A percentile compares a stretch with the other conserved stretches of the same genome.
Conservation (phyloP, 768 basidiomycete genomes). For the Coprinopsis marcescibilis region DNA sequence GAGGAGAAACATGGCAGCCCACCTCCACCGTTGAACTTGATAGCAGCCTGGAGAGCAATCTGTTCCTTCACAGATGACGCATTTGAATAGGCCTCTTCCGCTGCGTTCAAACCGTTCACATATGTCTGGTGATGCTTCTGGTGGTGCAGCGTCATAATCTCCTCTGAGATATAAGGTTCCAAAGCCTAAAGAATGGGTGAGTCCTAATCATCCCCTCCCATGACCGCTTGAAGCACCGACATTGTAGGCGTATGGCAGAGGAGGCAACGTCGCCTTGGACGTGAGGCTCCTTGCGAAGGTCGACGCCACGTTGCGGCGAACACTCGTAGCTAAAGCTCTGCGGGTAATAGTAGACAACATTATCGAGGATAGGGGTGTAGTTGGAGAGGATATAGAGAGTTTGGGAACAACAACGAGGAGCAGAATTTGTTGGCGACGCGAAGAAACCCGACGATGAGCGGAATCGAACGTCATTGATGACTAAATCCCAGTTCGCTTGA, state of each 20-base stretch:
- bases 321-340: not conserved
- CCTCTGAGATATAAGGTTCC: slow-evolving; percentile 84
- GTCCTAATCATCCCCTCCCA: not conserved
- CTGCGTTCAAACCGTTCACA: slow-evolving; percentile 90
- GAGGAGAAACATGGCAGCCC: slow-evolving; percentile 13
- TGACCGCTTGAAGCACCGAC: slow-evolving; percentile 14
- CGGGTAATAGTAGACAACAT: slow-evolving; percentile 4
- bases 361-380: not conserved
- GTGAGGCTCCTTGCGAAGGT: slow-evolving; percentile 10
- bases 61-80: slow-evolving; percentile 60
- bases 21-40: slow-evolving; percentile 99
- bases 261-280: slow-evolving; percentile 21
- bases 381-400: not conserved
- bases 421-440: not conserved
- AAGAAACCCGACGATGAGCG: not conserved
- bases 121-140: slow-evolving; percentile 89
- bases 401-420: not conserved
- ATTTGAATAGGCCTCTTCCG: slow-evolving; percentile 77
- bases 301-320: slow-evolving; percentile 42
- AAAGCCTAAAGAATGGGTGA: slow-evolving; percentile 50
- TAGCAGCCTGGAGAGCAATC: slow-evolving; percentile 82
- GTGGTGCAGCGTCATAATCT: slow-evolving; percentile 95
- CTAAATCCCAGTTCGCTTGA: too few species aligned
- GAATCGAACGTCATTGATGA: slow-evolving; percentile 1
- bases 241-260: slow-evolving; percentile 27